A percentile compares a stretch with the other conserved stretches of the same genome.
Conservation (phyloP, 164 flowering plant species). For the Protea cynaroides region DNA sequence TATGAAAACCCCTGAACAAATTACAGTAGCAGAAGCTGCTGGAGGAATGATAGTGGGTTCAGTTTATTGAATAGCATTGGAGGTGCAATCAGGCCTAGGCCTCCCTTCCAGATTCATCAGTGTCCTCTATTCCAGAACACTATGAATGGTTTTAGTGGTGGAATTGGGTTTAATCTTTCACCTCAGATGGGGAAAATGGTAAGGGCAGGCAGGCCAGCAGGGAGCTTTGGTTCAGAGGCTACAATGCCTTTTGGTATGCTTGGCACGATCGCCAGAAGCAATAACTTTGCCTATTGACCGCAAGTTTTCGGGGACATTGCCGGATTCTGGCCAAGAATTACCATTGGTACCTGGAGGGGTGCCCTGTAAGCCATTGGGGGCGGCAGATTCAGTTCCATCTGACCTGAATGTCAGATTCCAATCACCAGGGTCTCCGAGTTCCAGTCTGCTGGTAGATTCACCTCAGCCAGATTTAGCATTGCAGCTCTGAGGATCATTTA, state of each 20-base stretch:
- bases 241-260: conserved; percentile 18
- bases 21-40: conserved; percentile 10
- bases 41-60: conserved; percentile 23
- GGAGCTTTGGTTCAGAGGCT: conserved; percentile 12
- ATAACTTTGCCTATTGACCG: conserved; percentile 14
- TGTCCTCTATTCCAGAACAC: conserved; percentile 14
- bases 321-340: conserved; percentile 13
- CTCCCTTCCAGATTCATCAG: conserved; percentile 27
- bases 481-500: conserved; percentile 45
- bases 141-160: conserved; percentile 26
- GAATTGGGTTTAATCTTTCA: conserved; percentile 14
- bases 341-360: conserved; percentile 7
- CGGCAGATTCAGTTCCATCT: conserved; percentile 37
- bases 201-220: conserved; percentile 10
- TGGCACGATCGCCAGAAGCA: conserved; percentile 22
- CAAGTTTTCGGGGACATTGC: conserved; percentile 5
- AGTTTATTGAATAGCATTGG: conserved; percentile 8
- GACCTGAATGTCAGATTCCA: conserved; percentile 53
- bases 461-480: conserved; percentile 62
- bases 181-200: conserved; percentile 22
- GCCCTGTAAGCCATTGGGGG: conserved; percentile 24
- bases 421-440: conserved; percentile 45
- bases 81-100: conserved; percentile 11
- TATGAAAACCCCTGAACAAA: conserved; percentile 15
- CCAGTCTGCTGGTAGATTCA: conserved; percentile 32